Conservation (phyloP, 2,329 filamentous ascomycete species). For the Verticillium alfalfae region DNA sequence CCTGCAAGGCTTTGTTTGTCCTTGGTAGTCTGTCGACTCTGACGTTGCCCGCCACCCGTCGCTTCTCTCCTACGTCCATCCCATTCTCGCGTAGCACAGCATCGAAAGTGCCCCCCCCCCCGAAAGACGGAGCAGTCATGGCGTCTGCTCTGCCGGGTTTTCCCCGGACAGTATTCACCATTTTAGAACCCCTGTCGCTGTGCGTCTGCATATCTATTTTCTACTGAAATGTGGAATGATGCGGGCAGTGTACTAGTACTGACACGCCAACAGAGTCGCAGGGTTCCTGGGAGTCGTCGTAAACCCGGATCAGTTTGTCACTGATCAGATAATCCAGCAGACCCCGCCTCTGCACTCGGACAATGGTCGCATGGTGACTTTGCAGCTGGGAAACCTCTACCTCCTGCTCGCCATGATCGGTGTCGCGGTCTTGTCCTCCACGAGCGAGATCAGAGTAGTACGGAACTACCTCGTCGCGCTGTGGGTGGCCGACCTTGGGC, state of each 20-base stretch:
- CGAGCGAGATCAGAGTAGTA: conserved; percentile 59
- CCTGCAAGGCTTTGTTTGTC: not conserved
- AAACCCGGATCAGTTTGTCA: conserved; percentile 56
- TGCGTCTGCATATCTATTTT: conserved; percentile 29
- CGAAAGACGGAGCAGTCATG: conserved; percentile 33
- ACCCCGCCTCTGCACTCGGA: conserved; percentile 23
- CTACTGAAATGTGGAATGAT: not conserved
- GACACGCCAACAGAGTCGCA: conserved; percentile 39
- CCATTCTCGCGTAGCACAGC: not conserved
- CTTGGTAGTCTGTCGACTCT: too few relatives aligned
- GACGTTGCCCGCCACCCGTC: not conserved
- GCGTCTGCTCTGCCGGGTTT: conserved; percentile 56
- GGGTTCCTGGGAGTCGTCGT: conserved; percentile 53
- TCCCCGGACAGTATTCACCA: conserved; percentile 60
- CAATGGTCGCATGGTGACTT: conserved; percentile 51
- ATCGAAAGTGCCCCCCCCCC: not conserved
- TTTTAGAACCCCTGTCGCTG: conserved; percentile 65
- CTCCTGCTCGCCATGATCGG: conserved; percentile 60
- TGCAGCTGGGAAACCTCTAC: conserved; percentile 67
- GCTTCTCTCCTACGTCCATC: not conserved
- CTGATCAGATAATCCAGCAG: conserved; percentile 48
- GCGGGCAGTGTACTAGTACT: not conserved
- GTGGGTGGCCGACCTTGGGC: conserved; percentile 61
- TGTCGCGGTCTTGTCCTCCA: conserved; percentile 57
- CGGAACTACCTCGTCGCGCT: conserved; percentile 62